A percentile compares a stretch with the other conserved stretches of the same genome.
Evolutionary conservation across 2,329 filamentous ascomycete species (phyloP).

Genomic region (Cercospora sp.): DNA sequence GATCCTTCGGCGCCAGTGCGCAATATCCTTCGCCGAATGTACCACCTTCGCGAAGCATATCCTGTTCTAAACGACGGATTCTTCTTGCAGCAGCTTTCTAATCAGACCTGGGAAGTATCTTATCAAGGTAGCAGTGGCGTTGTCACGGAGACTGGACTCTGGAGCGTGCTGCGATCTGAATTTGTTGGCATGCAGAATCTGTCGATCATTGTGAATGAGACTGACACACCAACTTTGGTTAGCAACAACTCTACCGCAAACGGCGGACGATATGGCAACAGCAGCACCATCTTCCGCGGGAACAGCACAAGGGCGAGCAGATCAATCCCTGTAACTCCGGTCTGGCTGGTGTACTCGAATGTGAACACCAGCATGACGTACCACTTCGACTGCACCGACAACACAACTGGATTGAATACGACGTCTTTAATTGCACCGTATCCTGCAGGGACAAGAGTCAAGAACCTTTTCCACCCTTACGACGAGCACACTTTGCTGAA

Average conservation of each 20-base stretch:
- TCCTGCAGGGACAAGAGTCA: slow-evolving; percentile 53
- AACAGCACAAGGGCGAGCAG: slow-evolving; percentile 5
- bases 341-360: slow-evolving; percentile 55
- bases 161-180: slow-evolving; percentile 57
- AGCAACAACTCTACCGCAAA: background rate
- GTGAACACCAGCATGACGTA: slow-evolving; percentile 51
- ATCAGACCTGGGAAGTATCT: slow-evolving; percentile 52
- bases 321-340: slow-evolving; percentile 37
- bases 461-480: slow-evolving; percentile 61
- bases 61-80: slow-evolving; percentile 60
- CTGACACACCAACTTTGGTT: background rate
- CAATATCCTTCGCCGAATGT: slow-evolving; percentile 61
- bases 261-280: background rate
- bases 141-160: slow-evolving; percentile 58
- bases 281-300: background rate
- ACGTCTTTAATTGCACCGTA: slow-evolving; percentile 58
- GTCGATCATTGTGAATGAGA: slow-evolving; percentile 41
- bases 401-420: slow-evolving; percentile 32
- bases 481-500: slow-evolving; percentile 53
- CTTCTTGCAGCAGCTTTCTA: slow-evolving; percentile 56
- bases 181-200: slow-evolving; percentile 51
- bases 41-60: slow-evolving; percentile 57
- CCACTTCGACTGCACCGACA: slow-evolving; percentile 56
- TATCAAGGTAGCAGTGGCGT: slow-evolving; percentile 53
- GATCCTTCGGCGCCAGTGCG: slow-evolving; percentile 61